Conservation (phyloP, 2,329 filamentous ascomycete genomes). For the Botrytis tulipae region DNA sequence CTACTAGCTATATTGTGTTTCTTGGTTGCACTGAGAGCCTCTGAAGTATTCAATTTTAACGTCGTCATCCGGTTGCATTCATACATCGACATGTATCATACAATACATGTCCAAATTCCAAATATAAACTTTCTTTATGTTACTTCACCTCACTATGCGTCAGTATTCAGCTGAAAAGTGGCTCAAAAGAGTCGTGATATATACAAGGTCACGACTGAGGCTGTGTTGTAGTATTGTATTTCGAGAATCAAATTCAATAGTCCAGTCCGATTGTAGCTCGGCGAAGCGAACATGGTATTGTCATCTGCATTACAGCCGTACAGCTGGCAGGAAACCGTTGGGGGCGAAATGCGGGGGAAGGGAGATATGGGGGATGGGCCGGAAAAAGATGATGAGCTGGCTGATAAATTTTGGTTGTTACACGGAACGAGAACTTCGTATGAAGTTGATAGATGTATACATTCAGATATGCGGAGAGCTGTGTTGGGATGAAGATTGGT, state of each 20-base stretch:
- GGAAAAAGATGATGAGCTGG: slow-evolving; percentile 13
- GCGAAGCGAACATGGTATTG: background rate
- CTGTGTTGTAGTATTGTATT: slow-evolving; percentile 19
- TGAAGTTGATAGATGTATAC: background rate
- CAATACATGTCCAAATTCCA: background rate
- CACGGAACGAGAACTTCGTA: slow-evolving; percentile 3
- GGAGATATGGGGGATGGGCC: slow-evolving; percentile 12
- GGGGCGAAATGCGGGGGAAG: slow-evolving; percentile 20
- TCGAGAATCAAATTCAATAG: slow-evolving; percentile 10
- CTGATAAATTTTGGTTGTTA: slow-evolving; percentile 1
- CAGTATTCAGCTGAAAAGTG: slow-evolving; percentile 15
- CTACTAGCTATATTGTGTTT: background rate
- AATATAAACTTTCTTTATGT: background rate
- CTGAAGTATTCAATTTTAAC: background rate
- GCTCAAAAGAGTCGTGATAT: background rate
- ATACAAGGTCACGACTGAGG: slow-evolving; percentile 14
- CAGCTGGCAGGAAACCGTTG: background rate
- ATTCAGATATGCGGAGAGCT: slow-evolving; percentile 18
- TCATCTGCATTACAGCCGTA: slow-evolving; percentile 9
- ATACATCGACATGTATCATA: background rate
- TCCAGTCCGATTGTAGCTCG: background rate
- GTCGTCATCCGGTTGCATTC: background rate
- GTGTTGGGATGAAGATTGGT: slow-evolving; percentile 15
- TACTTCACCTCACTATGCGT: background rate
- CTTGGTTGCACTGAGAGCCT: background rate